Conservation (phyloP, 2,329 filamentous ascomycete species). For the Arthrobotrys sinensis region DNA sequence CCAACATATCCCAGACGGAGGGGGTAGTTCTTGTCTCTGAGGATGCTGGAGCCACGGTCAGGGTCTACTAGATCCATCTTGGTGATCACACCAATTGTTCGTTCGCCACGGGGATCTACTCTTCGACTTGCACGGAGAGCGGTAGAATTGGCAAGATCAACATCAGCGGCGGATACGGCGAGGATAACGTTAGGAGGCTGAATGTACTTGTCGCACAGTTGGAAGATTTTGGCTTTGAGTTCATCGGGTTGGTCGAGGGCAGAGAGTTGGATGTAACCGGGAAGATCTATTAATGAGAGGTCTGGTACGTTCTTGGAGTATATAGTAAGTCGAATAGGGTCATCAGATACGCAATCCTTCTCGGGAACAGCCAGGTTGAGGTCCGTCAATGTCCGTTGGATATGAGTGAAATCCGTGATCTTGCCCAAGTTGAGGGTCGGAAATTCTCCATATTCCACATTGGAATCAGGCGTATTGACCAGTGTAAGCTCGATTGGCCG, state of each 20-base stretch:
- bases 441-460: slow-evolving; percentile 94
- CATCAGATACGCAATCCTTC: slow-evolving; percentile 91
- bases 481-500: slow-evolving; percentile 95
- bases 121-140: slow-evolving; percentile 89
- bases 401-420: slow-evolving; percentile 90
- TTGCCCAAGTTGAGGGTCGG: slow-evolving; percentile 90
- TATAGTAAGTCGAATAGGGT: slow-evolving; percentile 95
- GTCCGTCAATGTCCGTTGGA: slow-evolving; percentile 94
- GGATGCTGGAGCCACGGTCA: slow-evolving; percentile 80
- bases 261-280: slow-evolving; percentile 96
- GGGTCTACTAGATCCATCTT: slow-evolving; percentile 99
- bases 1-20: slow-evolving; percentile 96
- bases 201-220: slow-evolving; percentile 98
- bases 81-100: slow-evolving; percentile 98
- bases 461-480: slow-evolving; percentile 90
- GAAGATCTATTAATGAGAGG: slow-evolving; percentile 93
- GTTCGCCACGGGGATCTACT: slow-evolving; percentile 92
- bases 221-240: slow-evolving; percentile 94
- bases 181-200: slow-evolving; percentile 95
- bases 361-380: slow-evolving; percentile 94
- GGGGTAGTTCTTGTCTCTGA: slow-evolving; percentile 92
- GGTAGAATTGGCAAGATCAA: slow-evolving; percentile 96
- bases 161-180: slow-evolving; percentile 96
- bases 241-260: slow-evolving; percentile 91
- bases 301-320: slow-evolving; percentile 97